phyloP scores from a whole-genome alignment of 2,329 filamentous ascomycete genomes.

The Aspergillus fumigatiaffinis region DNA sequence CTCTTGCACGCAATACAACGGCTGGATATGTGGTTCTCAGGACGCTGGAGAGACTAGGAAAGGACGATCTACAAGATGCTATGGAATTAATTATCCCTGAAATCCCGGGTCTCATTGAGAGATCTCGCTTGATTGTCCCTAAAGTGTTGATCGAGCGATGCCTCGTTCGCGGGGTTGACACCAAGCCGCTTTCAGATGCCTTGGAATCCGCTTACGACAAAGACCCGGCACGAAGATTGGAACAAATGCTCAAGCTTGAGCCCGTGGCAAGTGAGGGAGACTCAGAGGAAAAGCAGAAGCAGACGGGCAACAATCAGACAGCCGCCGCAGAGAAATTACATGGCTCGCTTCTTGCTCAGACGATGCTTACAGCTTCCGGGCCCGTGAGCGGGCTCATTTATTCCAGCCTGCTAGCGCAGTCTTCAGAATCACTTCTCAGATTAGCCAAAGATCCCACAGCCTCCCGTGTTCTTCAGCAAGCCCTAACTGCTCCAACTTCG shows the following conservation, averaged over 20 bases:
- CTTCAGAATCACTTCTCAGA: conserved; percentile 53
- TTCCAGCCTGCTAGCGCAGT: conserved; percentile 61
- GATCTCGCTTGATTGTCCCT: conserved; percentile 73
- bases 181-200: conserved; percentile 51
- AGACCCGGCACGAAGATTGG: conserved; percentile 49
- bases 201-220: conserved; percentile 57
- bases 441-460: conserved; percentile 61
- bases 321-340: conserved; percentile 62
- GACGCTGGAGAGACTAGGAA: conserved; percentile 77
- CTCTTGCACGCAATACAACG: conserved; percentile 81
- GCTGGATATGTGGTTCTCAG: conserved; percentile 83
- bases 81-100: conserved; percentile 69
- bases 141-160: conserved; percentile 81
- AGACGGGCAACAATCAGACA: conserved; percentile 12
- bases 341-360: conserved; percentile 74
- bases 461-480: conserved; percentile 62
- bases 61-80: conserved; percentile 75
- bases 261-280: conserved; percentile 48
- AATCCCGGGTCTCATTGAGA: conserved; percentile 67
- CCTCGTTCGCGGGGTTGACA: conserved; percentile 60
- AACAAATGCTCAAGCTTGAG: conserved; percentile 58
- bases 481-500: conserved; percentile 53
- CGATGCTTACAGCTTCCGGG: conserved; percentile 72
- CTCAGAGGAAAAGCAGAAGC: conserved; percentile 35
- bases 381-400: conserved; percentile 67